A percentile compares a stretch with the other conserved stretches of the same genome.
phyloP scores from a whole-genome alignment of 192 early-diverging fungal species.

The Podila epigama region DNA sequence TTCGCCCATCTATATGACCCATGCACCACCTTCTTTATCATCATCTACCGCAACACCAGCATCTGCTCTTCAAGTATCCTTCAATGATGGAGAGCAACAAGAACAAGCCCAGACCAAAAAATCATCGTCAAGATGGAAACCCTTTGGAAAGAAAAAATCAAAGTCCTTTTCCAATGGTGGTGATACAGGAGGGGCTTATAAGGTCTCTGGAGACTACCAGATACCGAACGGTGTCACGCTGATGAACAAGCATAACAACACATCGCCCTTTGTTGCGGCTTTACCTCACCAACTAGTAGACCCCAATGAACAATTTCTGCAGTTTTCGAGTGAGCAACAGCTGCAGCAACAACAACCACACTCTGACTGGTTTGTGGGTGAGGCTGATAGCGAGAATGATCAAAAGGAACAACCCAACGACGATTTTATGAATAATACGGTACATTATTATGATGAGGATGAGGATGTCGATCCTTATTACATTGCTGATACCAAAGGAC shows the following conservation, averaged over 20 bases:
- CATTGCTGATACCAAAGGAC: constrained; percentile 31
- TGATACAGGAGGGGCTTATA: not conserved
- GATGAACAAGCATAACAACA: not conserved
- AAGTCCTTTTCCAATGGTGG: constrained; percentile 33
- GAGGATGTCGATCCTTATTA: constrained; percentile 37
- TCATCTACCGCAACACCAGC: too few species aligned
- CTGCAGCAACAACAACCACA: constrained; percentile 14
- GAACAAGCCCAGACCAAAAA: not conserved
- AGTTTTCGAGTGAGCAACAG: not conserved
- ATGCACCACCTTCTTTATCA: constrained; percentile 11
- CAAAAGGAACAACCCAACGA: too few species aligned
- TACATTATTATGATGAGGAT: constrained; percentile 24
- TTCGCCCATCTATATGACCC: constrained; percentile 22
- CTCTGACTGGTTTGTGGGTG: constrained; percentile 14
- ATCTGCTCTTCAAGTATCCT: too few species aligned
- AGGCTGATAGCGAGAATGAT: not conserved
- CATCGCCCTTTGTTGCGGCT: not conserved
- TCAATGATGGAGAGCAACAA: not conserved
- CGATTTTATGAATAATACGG: constrained; percentile 4
- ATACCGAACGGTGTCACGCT: constrained; percentile 1
- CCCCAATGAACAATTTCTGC: constrained; percentile 1
- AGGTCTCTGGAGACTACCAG: constrained; percentile 7
- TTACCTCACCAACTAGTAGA: not conserved
- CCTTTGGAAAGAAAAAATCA: constrained; percentile 43
- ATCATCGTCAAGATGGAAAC: constrained; percentile 30